Conservation (phyloP, 2,329 filamentous ascomycete species). For the Hypoxylon sp. region DNA sequence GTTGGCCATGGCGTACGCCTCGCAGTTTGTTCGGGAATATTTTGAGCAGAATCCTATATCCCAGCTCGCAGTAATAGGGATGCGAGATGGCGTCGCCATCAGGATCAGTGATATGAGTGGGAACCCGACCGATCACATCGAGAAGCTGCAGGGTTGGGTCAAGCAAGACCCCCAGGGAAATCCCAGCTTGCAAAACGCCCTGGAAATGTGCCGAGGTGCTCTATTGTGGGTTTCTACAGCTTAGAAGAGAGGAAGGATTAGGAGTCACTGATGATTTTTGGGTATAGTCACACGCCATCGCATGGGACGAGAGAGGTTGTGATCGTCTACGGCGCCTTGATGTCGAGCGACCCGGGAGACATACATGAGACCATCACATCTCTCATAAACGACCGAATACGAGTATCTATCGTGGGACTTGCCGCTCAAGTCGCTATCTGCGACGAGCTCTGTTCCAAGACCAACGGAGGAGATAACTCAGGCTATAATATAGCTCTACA, state of each 20-base stretch:
- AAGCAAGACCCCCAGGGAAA: slow-evolving; percentile 77
- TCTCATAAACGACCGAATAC: slow-evolving; percentile 84
- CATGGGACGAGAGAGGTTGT: slow-evolving; percentile 95
- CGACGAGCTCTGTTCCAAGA: slow-evolving; percentile 86
- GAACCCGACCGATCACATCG: slow-evolving; percentile 89
- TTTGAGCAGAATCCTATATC: slow-evolving; percentile 99
- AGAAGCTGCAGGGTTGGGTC: slow-evolving; percentile 75
- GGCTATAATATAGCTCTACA: slow-evolving; percentile 88
- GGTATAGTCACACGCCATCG: slow-evolving; percentile 80
- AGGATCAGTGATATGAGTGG: slow-evolving; percentile 90
- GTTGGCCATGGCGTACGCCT: slow-evolving; percentile 82
- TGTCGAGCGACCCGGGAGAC: slow-evolving; percentile 92
- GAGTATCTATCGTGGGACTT: slow-evolving; percentile 89
- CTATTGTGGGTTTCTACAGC: slow-evolving; percentile 72
- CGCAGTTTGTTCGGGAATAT: slow-evolving; percentile 91
- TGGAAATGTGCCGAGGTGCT: slow-evolving; percentile 93
- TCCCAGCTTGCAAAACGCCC: slow-evolving; percentile 89
- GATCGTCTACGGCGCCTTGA: slow-evolving; percentile 88
- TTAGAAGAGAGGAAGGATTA: slow-evolving; percentile 14
- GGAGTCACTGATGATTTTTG: slow-evolving; percentile 22
- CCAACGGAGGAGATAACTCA: slow-evolving; percentile 81
- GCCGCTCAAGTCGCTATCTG: slow-evolving; percentile 94
- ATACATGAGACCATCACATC: slow-evolving; percentile 89
- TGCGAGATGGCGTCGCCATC: slow-evolving; percentile 90
- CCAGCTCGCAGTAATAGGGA: slow-evolving; percentile 90